Evolutionary conservation across 1,284 basidiomycete species (phyloP).

Genomic region (Apiotrichum akiyoshidainum): DNA sequence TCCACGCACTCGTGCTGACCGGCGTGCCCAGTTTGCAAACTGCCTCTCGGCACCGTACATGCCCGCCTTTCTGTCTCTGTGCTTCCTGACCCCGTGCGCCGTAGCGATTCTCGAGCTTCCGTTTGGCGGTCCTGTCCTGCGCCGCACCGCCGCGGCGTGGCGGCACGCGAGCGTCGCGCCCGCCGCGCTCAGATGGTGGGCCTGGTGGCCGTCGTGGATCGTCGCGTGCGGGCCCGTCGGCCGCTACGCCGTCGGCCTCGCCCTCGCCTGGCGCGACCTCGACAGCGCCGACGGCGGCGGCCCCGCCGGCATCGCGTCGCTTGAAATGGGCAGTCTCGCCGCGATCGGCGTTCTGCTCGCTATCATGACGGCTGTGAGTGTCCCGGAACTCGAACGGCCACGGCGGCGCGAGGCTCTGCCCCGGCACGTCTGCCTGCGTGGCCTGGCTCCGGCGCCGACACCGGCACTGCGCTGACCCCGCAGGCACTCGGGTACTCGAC

Average conservation of each 20-base stretch:
- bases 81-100: conserved; percentile 27
- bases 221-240: conserved; percentile 40
- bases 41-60: conserved; percentile 44
- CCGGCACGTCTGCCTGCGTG: too few relatives aligned
- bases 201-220: conserved; percentile 29
- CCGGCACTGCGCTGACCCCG: neutral
- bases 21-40: conserved; percentile 37
- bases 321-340: conserved; percentile 27
- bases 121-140: conserved; percentile 14
- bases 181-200: conserved; percentile 32
- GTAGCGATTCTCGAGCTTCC: conserved; percentile 28
- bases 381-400: too few relatives aligned
- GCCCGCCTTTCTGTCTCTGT: conserved; percentile 33
- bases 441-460: too few relatives aligned
- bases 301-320: neutral
- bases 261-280: conserved; percentile 37
- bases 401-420: too few relatives aligned
- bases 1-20: too few relatives aligned
- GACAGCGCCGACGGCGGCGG: conserved; percentile 25
- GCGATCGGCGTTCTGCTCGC: conserved; percentile 29
- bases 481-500: conserved; percentile 34
- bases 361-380: conserved; percentile 33
- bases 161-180: neutral
- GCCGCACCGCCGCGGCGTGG: conserved; percentile 24
- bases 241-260: conserved; percentile 28